These are phyloP conservation scores for Cardamine occulta DNA, from an alignment of 345 rosid species.

Conservation along the genomic window DNA sequence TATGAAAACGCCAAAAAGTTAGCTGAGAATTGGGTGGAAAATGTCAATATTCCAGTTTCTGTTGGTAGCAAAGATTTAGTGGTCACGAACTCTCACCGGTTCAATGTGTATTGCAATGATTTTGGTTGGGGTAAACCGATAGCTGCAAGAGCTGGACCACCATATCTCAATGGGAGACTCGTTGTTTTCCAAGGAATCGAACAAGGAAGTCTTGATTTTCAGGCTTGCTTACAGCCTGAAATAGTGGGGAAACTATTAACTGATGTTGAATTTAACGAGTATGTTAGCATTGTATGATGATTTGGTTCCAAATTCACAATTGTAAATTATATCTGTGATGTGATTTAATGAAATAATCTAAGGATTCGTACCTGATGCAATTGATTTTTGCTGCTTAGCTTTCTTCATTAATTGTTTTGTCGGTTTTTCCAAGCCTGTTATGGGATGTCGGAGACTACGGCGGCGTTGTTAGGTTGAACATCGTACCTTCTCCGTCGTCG, in stretches of 20 bases:
- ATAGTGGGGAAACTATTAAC: slow-evolving; percentile 15
- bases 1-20: slow-evolving; percentile 20
- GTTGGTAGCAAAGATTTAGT: slow-evolving; percentile 30
- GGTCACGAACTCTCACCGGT: slow-evolving; percentile 45
- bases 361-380: not conserved
- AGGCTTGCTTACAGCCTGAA: slow-evolving; percentile 33
- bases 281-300: slow-evolving; percentile 26
- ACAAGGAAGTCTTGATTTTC: slow-evolving; percentile 51
- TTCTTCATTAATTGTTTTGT: too few species aligned
- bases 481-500: not conserved
- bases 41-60: slow-evolving; percentile 28
- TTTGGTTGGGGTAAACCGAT: slow-evolving; percentile 57
- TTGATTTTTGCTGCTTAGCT: not conserved
- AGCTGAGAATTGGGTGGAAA: slow-evolving; percentile 44
- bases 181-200: slow-evolving; percentile 45
- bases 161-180: slow-evolving; percentile 46
- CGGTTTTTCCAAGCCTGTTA: too few species aligned
- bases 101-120: slow-evolving; percentile 46
- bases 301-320: too few species aligned
- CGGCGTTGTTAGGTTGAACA: not conserved
- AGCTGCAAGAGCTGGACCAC: slow-evolving; percentile 45
- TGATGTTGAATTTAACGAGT: slow-evolving; percentile 37
- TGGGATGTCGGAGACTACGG: not conserved
- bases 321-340: too few species aligned
- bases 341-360: not conserved